Base-by-base conservation (phyloP, 2,329 filamentous ascomycete genomes). In the Phaeosphaeriaceae sp. region DNA sequence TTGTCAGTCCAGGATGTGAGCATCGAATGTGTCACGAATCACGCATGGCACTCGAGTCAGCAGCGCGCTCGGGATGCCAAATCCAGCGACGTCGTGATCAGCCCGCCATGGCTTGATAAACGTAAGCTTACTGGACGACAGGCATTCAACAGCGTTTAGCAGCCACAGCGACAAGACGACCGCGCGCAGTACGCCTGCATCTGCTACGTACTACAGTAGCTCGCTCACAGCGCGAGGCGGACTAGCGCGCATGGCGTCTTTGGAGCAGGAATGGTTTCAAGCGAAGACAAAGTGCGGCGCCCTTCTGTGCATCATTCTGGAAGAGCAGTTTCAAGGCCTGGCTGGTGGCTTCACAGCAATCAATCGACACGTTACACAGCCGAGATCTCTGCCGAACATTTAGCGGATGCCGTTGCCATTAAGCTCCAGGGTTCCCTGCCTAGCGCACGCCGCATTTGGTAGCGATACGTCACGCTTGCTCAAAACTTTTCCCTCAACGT, bases 11-110 rank as follows among this genome's bases (percentile, higher is more conserved):
- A 47, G 57, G 36, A 57, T 58, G 60, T 45, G 48, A 60, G 48
- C 42, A 58, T 58, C 49, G 61, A 58, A 65, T 67, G 66, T 66
- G 68, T 66, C 70, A 70, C 64, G 27, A 66, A 66, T 67, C 70
- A 70, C 65, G 27, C 59, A 65, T 58, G 60, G 55, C 59, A 61
- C 60, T 63, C 61, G 63, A 65, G 64, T 63, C 62, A 65, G 61
- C 52, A 55, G 41, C 56, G 52, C 63, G 56, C 44, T 46, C 70
- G 71, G 70, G 47, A 62, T 72, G 62, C 71, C 70, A 56, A 56
- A 61, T 72, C 67, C 54, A 64, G 66, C 52, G 44, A 45, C 53
- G 31, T 49, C 60, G 64, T 51, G 54, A 58, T 66, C 66, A 65
- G 61, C 57, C 49, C 54, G 58, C 47, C 52, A 52, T 45, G 20